Percentiles rank a stretch among this genome's conserved stretches.
These are phyloP conservation scores for Globisporangium yorkense DNA, from an alignment of 352 stramenopile species.

Conservation along the genomic window DNA sequence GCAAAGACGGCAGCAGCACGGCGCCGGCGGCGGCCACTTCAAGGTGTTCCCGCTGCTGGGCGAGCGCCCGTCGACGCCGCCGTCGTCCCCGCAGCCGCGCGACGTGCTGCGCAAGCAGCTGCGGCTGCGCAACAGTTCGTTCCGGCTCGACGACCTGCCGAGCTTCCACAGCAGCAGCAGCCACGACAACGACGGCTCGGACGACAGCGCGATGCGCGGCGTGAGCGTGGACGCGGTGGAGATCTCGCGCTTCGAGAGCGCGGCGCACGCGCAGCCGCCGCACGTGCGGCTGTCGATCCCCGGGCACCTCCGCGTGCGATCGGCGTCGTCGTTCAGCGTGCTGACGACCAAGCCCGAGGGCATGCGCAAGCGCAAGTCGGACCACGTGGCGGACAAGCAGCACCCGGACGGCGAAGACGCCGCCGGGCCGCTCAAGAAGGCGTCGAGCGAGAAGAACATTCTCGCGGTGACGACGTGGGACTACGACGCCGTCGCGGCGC, in stretches of 20 bases:
- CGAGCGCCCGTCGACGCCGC: constrained; percentile 60
- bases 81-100: constrained; percentile 70
- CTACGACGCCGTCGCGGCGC: constrained; percentile 5
- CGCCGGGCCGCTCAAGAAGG: constrained; percentile 48
- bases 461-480: constrained; percentile 18
- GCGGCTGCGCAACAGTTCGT: constrained; percentile 38
- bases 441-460: constrained; percentile 63
- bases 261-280: constrained; percentile 2
- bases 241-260: constrained; percentile 32
- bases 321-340: constrained; percentile 46
- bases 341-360: constrained; percentile 63
- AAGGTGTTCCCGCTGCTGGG: constrained; percentile 32
- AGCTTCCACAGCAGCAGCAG: constrained; percentile 15
- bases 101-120: constrained; percentile 72
- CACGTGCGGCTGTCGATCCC: constrained; percentile 48
- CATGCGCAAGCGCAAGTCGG: constrained; percentile 71
- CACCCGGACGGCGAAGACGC: constrained; percentile 6
- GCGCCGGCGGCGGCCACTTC: constrained; percentile 25
- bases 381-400: constrained; percentile 39
- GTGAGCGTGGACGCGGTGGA: constrained; percentile 62
- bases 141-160: constrained; percentile 11
- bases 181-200: constrained; percentile 2
- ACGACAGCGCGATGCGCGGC: constrained; percentile 7
- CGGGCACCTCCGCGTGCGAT: constrained; percentile 35
- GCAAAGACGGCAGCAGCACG: background rate